Evolutionary conservation across 352 stramenopile species (phyloP), one percentile per base, ranked within the genome.

Genomic region (Thalassiosira exigua): DNA sequence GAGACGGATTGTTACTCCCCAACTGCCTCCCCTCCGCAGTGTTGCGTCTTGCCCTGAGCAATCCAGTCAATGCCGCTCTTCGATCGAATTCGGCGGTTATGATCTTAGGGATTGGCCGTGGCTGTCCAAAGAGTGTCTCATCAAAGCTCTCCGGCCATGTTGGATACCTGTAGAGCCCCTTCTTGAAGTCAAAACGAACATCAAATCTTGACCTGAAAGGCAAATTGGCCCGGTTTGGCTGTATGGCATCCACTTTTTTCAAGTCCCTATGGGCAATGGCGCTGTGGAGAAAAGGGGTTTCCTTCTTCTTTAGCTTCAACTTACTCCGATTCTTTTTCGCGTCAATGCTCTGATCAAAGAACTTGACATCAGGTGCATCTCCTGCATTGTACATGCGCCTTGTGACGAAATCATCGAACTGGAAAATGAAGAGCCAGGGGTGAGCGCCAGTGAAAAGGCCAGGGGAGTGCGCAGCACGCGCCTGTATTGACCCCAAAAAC

Each of bases 331-430:
- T 94, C 42, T 89, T 79, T 82, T 94, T 95, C n/a, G 86, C 89
- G 65, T 93, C 84, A 24, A 95, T 91, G 36, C 82, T 92, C 74
- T 94, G 85, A 65, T 95, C 88, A 75, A 95, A 95, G 60, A 95
- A 95, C 12, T 87, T 91, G 2, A 95, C 66, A 54, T 94, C 91
- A 1, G 88, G 86, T n/a, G 65, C 77, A 46, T 92, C 74, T 52
- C 77, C 75, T 7, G 88, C 84, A 60, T 85, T 90, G 57, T 93
- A 92, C 61, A 94, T 77, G 9, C 88, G 69, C 46, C 90, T 89
- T 4, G 87, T 93, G 14, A 95, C 85, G 60, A 94, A 95, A 54
- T 91, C 87, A 68, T 93, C 84, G 78, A 95, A 95, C 62, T 92
- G 85, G 57, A 94, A 88, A 7, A 88, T 94, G 11, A 44, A 50